Percentiles rank a stretch among this genome's conserved stretches.
Evolutionary conservation across 306 rosid species (phyloP).

Genomic region (Astragalus glycyphyllos): DNA sequence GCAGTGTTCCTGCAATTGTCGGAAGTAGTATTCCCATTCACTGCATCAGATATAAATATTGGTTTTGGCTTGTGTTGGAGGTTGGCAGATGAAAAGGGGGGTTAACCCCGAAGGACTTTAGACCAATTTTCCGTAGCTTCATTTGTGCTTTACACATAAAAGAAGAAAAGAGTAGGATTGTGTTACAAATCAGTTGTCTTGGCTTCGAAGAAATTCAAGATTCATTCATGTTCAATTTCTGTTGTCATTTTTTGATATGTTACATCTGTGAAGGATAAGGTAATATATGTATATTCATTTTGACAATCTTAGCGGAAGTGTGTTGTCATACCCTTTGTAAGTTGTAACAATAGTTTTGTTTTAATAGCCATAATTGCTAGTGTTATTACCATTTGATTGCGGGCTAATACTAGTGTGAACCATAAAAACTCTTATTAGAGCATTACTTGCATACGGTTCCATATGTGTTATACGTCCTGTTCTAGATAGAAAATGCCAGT

Average conservation of each 20-base stretch:
- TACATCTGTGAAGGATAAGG: conserved; percentile 45
- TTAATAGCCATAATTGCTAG: conserved; percentile 28
- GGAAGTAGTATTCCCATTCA: conserved; percentile 36
- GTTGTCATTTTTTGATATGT: conserved; percentile 48
- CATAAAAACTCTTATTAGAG: too few relatives aligned
- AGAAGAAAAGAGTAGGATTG: conserved; percentile 51
- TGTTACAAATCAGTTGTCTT: conserved; percentile 48
- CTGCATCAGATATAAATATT: conserved; percentile 45
- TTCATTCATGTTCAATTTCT: conserved; percentile 45
- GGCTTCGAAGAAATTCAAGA: conserved; percentile 53
- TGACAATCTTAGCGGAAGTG: conserved; percentile 45
- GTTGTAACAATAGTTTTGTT: conserved; percentile 46
- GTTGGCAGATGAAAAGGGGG: conserved; percentile 47
- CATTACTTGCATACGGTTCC: too few relatives aligned
- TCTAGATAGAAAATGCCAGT: too few relatives aligned
- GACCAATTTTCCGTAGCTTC: conserved; percentile 49
- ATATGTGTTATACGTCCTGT: too few relatives aligned
- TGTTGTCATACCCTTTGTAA: conserved; percentile 42
- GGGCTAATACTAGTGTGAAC: not conserved
- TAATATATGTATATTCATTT: conserved; percentile 54
- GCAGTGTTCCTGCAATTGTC: conserved; percentile 44
- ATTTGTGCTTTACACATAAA: conserved; percentile 48
- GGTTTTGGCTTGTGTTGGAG: conserved; percentile 43
- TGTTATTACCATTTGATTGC: conserved; percentile 20
- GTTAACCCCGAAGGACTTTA: conserved; percentile 45